phyloP scores from a whole-genome alignment of 768 basidiomycete genomes.

The Chlorophyllum brunneum region DNA sequence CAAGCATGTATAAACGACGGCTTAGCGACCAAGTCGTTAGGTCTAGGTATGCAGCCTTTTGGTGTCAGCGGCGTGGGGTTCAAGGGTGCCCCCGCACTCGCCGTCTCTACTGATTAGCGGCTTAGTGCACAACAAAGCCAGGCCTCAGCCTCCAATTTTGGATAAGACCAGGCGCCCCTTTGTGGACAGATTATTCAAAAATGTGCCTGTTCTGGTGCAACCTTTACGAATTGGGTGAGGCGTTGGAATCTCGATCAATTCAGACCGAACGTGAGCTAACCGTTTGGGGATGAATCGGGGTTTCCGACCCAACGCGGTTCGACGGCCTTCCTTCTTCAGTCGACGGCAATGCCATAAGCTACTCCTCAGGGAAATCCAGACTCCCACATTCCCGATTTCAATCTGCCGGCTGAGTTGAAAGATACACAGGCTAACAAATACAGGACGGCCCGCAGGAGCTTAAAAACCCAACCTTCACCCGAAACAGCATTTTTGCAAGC shows the following conservation, averaged over 20 bases:
- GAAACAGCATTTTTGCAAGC: conserved; percentile 10
- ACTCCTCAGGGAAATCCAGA: conserved; percentile 1
- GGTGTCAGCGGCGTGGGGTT: no score
- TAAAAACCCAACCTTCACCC: conserved; percentile 10
- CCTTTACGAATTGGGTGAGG: neutral
- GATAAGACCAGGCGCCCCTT: neutral
- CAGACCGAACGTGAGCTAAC: neutral
- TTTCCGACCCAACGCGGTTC: conserved; percentile 12
- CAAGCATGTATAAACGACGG: neutral
- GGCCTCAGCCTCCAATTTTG: neutral
- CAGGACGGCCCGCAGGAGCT: conserved; percentile 10
- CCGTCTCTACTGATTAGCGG: neutral
- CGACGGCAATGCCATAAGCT: conserved; percentile 12
- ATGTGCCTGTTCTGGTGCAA: conserved; percentile 9
- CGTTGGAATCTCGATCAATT: conserved; percentile 6
- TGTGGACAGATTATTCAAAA: neutral
- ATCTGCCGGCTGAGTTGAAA: conserved; percentile 1
- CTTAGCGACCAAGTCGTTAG: neutral
- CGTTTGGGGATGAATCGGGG: conserved; percentile 1
- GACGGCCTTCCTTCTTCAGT: neutral
- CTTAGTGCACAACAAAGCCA: neutral
- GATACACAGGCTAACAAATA: conserved; percentile 8
- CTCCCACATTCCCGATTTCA: conserved; percentile 11
- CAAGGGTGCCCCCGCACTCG: no score
- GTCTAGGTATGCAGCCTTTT: no score